These are phyloP conservation scores for Xylaria sp. DNA, from an alignment of 2,329 filamentous ascomycete species.

Conservation along the genomic window DNA sequence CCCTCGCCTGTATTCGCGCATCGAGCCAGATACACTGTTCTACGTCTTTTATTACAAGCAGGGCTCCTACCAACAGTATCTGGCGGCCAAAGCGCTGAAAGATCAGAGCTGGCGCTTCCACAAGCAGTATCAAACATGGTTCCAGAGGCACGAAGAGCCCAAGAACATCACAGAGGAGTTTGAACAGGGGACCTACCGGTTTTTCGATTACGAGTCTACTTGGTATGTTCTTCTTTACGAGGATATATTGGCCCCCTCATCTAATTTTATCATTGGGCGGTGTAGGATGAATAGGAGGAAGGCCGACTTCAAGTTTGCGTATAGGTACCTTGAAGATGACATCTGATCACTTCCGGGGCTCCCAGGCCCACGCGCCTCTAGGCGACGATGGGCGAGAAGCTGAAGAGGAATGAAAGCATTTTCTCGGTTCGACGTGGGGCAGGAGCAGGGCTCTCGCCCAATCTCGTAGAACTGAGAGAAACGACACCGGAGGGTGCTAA, in stretches of 20 bases:
- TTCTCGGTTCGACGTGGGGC: conserved; percentile 2
- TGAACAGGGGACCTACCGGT: conserved; percentile 97
- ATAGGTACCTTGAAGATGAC: conserved; percentile 97
- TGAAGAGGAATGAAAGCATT: neutral
- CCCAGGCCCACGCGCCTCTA: neutral
- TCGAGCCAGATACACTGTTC: conserved; percentile 96
- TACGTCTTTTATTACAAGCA: conserved; percentile 99
- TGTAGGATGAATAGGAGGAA: conserved; percentile 97
- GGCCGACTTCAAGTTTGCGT: conserved; percentile 97
- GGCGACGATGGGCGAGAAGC: conserved; percentile 15
- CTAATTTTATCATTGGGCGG: conserved; percentile 35
- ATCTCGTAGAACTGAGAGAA: conserved; percentile 13
- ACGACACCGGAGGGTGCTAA: conserved; percentile 15
- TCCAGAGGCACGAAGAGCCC: conserved; percentile 96
- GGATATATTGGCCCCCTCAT: neutral
- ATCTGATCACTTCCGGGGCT: conserved; percentile 67
- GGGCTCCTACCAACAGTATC: conserved; percentile 92
- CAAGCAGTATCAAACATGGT: conserved; percentile 99
- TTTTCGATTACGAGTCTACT: conserved; percentile 99
- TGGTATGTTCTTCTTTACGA: conserved; percentile 73
- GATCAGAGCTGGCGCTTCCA: conserved; percentile 99
- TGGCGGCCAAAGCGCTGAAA: conserved; percentile 96
- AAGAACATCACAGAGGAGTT: conserved; percentile 99
- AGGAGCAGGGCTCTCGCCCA: conserved; percentile 3
- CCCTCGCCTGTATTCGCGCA: conserved; percentile 83